A percentile compares a stretch with the other conserved stretches of the same genome.
phyloP scores from a whole-genome alignment of 1,284 basidiomycete genomes.

The Ceratobasidium sp. region DNA sequence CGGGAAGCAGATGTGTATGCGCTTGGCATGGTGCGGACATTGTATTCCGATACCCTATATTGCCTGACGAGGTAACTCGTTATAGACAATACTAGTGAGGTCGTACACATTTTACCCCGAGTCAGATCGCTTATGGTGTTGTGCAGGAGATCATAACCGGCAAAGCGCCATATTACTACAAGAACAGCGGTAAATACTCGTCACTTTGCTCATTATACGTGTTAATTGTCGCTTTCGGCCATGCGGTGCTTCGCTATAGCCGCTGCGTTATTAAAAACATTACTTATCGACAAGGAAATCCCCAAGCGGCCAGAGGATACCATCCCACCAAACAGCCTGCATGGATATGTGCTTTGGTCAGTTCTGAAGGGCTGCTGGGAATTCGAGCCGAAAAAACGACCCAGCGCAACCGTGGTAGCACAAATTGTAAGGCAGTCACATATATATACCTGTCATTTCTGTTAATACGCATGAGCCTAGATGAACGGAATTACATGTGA shows the following conservation, averaged over 20 bases:
- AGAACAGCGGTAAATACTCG: too few species aligned
- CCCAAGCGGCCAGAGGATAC: neutral
- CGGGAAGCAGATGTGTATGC: too few species aligned
- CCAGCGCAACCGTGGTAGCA: neutral
- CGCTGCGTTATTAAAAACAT: neutral
- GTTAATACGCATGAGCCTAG: too few species aligned
- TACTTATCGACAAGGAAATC: neutral
- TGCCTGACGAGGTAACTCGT: too few species aligned
- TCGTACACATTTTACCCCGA: neutral
- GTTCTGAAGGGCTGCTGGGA: neutral
- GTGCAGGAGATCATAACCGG: slow-evolving; percentile 8
- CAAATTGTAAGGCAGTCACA: neutral
- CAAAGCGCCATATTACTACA: neutral
- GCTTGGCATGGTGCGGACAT: neutral
- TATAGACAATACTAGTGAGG: slow-evolving; percentile 10
- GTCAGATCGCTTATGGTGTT: neutral
- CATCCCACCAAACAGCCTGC: neutral
- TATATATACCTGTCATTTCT: too few species aligned
- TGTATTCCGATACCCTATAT: too few species aligned
- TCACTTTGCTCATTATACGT: too few species aligned
- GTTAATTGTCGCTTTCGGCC: too few species aligned
- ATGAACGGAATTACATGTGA: too few species aligned
- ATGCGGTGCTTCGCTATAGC: too few species aligned
- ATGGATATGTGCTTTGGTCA: slow-evolving; percentile 4
- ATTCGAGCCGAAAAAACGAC: too few species aligned